These are phyloP conservation scores for Leccinellum albellum DNA, from an alignment of 768 basidiomycete species.

Conservation along the genomic window DNA sequence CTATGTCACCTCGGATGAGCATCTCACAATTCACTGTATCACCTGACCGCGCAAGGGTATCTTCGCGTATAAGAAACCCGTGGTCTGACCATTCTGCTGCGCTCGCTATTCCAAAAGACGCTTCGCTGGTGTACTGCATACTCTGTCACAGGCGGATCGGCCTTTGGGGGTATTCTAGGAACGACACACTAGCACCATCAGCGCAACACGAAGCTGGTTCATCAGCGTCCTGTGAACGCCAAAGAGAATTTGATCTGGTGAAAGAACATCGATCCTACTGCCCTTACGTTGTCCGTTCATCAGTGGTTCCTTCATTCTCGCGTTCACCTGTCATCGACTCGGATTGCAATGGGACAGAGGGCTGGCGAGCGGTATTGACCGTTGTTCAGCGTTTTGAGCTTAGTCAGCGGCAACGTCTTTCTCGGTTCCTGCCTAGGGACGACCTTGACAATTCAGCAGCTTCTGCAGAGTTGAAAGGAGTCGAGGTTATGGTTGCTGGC, in stretches of 20 bases:
- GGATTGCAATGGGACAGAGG: conserved; percentile 46
- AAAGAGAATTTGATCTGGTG: conserved; percentile 64
- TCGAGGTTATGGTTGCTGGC: conserved; percentile 72
- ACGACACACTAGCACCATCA: conserved; percentile 1
- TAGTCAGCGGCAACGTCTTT: conserved; percentile 48
- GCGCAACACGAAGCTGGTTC: conserved; percentile 12
- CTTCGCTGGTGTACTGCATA: conserved; percentile 56
- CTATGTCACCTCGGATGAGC: conserved; percentile 19
- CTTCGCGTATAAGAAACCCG: conserved; percentile 6
- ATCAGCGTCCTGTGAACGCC: conserved; percentile 21
- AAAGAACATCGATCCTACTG: conserved; percentile 85
- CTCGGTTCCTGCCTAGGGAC: conserved; percentile 26
- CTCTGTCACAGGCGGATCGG: conserved; percentile 79
- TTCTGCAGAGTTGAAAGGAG: conserved; percentile 39
- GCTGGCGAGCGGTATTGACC: conserved; percentile 77
- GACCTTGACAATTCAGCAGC: conserved; percentile 32
- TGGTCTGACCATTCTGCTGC: neutral
- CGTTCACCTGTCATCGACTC: conserved; percentile 19
- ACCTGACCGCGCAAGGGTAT: conserved; percentile 8
- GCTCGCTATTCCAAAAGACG: conserved; percentile 32
- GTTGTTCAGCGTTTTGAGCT: conserved; percentile 65
- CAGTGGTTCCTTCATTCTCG: conserved; percentile 55
- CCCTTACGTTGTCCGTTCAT: conserved; percentile 76
- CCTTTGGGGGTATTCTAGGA: conserved; percentile 65
- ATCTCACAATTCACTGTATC: conserved; percentile 16